These are phyloP conservation scores for Bryoglossum gracile DNA, from an alignment of 495 filamentous ascomycete genomes.

Conservation along the genomic window DNA sequence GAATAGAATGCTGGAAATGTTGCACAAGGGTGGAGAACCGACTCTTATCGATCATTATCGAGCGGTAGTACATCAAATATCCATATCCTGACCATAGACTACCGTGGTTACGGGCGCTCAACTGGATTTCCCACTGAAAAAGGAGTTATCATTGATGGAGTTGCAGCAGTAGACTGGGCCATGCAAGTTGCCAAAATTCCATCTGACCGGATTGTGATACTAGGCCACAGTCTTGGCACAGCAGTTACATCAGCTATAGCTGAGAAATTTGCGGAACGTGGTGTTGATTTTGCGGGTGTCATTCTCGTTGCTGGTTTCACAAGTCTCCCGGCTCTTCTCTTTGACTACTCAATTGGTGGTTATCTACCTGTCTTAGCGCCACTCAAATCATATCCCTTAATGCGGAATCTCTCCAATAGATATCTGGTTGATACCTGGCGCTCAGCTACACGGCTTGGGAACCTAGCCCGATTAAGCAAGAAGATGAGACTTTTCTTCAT, in stretches of 20 bases:
- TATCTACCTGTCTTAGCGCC: slow-evolving; percentile 73
- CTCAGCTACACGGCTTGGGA: slow-evolving; percentile 37
- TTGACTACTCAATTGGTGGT: slow-evolving; percentile 58
- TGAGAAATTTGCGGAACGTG: slow-evolving; percentile 50
- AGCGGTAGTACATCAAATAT: slow-evolving; percentile 47
- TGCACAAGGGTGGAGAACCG: slow-evolving; percentile 52
- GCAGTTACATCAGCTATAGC: slow-evolving; percentile 68
- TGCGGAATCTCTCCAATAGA: slow-evolving; percentile 32
- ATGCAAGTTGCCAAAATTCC: slow-evolving; percentile 55
- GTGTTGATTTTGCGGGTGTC: slow-evolving; percentile 56
- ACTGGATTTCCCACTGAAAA: slow-evolving; percentile 73
- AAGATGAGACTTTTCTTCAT: slow-evolving; percentile 62
- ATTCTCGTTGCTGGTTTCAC: slow-evolving; percentile 77
- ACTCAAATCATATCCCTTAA: slow-evolving; percentile 41
- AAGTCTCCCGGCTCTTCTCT: slow-evolving; percentile 60
- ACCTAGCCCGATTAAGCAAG: slow-evolving; percentile 38
- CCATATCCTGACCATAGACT: slow-evolving; percentile 69
- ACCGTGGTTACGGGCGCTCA: slow-evolving; percentile 81
- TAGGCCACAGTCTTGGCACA: slow-evolving; percentile 89
- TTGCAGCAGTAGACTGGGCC: slow-evolving; percentile 64
- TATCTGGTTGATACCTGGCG: slow-evolving; percentile 48
- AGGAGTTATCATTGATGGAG: slow-evolving; percentile 75
- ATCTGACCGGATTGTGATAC: slow-evolving; percentile 62
- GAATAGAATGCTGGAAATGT: slow-evolving; percentile 56
- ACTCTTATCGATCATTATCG: slow-evolving; percentile 56